A percentile compares a stretch with the other conserved stretches of the same genome.
Evolutionary conservation across 176 grass and related monocot species (phyloP).

Genomic region (Leersia perrieri): DNA sequence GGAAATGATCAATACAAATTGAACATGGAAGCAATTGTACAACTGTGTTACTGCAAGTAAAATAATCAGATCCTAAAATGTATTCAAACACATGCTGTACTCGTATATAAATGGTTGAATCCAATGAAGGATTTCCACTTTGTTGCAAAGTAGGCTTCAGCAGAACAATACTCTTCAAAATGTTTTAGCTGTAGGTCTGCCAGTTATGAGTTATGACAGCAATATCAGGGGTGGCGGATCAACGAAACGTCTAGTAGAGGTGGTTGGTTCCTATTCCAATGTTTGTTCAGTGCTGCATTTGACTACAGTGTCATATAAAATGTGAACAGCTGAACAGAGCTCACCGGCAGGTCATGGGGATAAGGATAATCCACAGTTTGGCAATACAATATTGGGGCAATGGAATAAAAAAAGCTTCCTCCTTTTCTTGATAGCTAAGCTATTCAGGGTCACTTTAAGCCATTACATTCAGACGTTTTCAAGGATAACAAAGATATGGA

Average conservation of each 20-base stretch:
- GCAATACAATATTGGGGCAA: not conserved
- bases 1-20: slow-evolving; percentile 23
- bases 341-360: not conserved
- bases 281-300: slow-evolving; percentile 9
- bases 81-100: not conserved
- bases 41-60: not conserved
- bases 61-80: not conserved
- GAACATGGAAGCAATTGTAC: not conserved
- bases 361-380: slow-evolving; percentile 14
- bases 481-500: not conserved
- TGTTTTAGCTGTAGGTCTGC: not conserved
- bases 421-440: slow-evolving; percentile 14
- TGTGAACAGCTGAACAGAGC: not conserved
- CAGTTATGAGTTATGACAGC: not conserved
- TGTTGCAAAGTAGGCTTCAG: slow-evolving; percentile 1
- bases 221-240: slow-evolving; percentile 5
- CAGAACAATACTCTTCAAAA: not conserved
- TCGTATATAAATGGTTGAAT: not conserved
- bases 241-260: not conserved
- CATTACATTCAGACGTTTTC: not conserved
- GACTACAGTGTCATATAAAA: not conserved
- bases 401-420: not conserved
- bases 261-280: not conserved
- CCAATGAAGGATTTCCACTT: not conserved
- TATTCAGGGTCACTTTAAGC: not conserved